Base-by-base conservation (phyloP, 2,329 filamentous ascomycete species). In the Aspergillus nomiae region DNA sequence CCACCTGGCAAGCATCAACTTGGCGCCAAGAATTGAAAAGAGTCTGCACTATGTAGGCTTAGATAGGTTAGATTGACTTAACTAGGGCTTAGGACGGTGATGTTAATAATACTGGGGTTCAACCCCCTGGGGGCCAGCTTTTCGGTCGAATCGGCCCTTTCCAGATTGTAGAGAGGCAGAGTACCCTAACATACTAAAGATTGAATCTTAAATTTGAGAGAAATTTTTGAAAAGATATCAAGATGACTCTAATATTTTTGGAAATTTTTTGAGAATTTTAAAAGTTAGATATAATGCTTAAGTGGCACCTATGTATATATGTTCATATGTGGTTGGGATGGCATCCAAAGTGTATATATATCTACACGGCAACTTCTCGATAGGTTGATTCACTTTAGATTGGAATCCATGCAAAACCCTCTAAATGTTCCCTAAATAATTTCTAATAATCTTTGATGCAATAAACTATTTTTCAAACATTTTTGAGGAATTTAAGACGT, bases 361-460 rank as follows among this genome's bases (percentile, higher is more conserved):
- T 41, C 3, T n/a, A 1, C 16, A 41, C 19, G 7, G 16, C 19
- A 41, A 41, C 14, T 16, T 41, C 3, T n/a, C 38, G 2, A 19
- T 16, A 9, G 3, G 1, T 11, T 41, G 3, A 9, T n/a, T 9
- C 7, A 3, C 2, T n/a, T n/a, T 4, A n/a, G 12, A 19, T n/a
- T 9, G 38, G 8, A 9, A 19, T n/a, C 38, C 14, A 14, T n/a
- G 16, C 7, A n/a, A 41, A n/a, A 41, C 3, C 19, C 3, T n/a
- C 16, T 19, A 8, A 6, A 36, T 5, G 16, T 14, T 14, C 6
- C 16, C 34, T 16, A 4, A 36, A 36, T 16, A 36, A 14, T 6
- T 7, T 1, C 5, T 14, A 16, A 11, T 14, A n/a, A 3, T n/a
- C 1, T 19, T 9, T 4, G n/a, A 1, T n/a, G 6, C 1, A n/a